Conservation (phyloP, 495 filamentous ascomycete genomes). For the Aspergillus hancockii region DNA sequence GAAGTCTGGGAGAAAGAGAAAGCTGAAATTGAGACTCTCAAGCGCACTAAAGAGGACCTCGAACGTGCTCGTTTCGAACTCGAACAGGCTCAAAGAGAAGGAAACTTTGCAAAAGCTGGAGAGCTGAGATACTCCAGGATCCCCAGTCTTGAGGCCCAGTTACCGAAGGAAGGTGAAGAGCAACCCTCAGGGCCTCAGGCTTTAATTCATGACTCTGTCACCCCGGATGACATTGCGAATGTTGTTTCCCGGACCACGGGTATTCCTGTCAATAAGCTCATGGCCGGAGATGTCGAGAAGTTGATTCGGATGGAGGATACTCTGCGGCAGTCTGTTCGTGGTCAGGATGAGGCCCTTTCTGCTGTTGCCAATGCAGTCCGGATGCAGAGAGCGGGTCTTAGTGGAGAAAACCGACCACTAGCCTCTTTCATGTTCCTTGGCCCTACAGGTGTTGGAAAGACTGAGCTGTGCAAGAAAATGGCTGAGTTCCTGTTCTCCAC, state of each 20-base stretch:
- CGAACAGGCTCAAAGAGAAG: constrained; percentile 82
- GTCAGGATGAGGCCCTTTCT: constrained; percentile 89
- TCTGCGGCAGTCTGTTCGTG: constrained; percentile 79
- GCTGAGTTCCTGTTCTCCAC: constrained; percentile 91
- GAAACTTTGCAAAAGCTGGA: constrained; percentile 86
- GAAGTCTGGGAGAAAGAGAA: constrained; percentile 90
- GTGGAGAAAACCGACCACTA: constrained; percentile 84
- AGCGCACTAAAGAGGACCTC: constrained; percentile 79
- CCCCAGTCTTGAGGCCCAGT: constrained; percentile 71
- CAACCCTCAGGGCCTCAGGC: constrained; percentile 48
- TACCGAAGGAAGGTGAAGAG: constrained; percentile 71
- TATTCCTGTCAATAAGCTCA: constrained; percentile 87
- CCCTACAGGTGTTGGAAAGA: constrained; percentile 96
- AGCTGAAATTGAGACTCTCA: constrained; percentile 78
- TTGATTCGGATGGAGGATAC: constrained; percentile 93
- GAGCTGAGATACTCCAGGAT: constrained; percentile 87
- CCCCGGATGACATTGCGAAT: constrained; percentile 86
- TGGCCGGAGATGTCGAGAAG: constrained; percentile 88
- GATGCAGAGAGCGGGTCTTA: constrained; percentile 90
- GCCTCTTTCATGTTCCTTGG: constrained; percentile 98
- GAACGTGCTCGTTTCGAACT: constrained; percentile 84
- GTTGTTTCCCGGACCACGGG: constrained; percentile 91
- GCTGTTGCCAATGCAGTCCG: constrained; percentile 92
- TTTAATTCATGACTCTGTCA: constrained; percentile 90
- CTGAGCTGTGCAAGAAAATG: constrained; percentile 95